Percentiles rank a stretch among this genome's conserved stretches.
phyloP scores from a whole-genome alignment of 2,329 filamentous ascomycete genomes.

The Phaeomoniella chlamydospora region DNA sequence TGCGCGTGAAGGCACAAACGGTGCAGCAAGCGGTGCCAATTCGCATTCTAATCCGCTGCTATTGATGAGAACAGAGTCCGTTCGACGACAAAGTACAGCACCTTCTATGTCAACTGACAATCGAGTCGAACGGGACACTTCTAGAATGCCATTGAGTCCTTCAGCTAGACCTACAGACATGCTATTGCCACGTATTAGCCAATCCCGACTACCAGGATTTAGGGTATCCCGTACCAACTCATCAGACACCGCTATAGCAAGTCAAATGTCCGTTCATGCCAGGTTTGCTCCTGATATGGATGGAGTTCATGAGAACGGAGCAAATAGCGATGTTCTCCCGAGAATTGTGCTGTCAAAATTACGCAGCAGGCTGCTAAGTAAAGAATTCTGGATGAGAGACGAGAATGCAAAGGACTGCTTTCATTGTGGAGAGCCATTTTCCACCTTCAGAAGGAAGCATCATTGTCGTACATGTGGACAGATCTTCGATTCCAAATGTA shows the following conservation, averaged over 20 bases:
- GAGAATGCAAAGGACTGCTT: constrained; percentile 98
- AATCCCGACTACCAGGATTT: constrained; percentile 30
- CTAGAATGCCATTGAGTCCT: not conserved
- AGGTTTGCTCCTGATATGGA: constrained; percentile 1
- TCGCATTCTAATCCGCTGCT: not conserved
- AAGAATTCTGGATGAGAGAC: constrained; percentile 98
- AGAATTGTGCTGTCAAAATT: constrained; percentile 43
- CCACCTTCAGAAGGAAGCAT: constrained; percentile 88
- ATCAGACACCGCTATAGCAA: constrained; percentile 23
- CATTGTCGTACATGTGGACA: constrained; percentile 93
- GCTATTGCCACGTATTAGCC: constrained; percentile 14
- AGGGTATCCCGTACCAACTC: constrained; percentile 24
- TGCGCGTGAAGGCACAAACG: not conserved
- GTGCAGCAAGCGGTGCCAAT: too few species aligned
- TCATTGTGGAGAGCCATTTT: constrained; percentile 76
- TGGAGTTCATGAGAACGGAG: constrained; percentile 19
- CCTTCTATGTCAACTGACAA: not conserved
- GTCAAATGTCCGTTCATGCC: not conserved
- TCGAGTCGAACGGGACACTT: not conserved
- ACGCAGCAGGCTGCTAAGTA: constrained; percentile 75
- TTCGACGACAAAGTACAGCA: not conserved
- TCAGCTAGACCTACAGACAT: constrained; percentile 3
- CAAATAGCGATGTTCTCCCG: constrained; percentile 6
- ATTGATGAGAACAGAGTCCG: not conserved
- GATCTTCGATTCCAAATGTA: constrained; percentile 96